Evolutionary conservation across 768 basidiomycete species (phyloP), one percentile per base, ranked within the genome.

Genomic region (Hygrophoropsis aurantiaca): DNA sequence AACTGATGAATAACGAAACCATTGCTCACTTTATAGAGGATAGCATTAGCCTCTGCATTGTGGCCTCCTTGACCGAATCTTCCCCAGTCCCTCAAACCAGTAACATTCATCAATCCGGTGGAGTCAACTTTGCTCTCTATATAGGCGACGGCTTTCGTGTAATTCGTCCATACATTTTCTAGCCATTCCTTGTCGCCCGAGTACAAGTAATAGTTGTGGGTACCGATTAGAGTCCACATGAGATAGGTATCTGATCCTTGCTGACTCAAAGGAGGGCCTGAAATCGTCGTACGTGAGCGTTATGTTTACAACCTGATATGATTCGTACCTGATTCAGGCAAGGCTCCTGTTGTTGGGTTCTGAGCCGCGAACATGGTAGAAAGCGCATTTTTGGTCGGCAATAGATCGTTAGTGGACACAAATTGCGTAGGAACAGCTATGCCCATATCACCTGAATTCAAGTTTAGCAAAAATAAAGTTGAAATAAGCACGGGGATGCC

Each of bases 361-460:
- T 79, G 75, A 2, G 70, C 69, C 3, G 77, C 67, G 53, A 81
- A 81, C 79, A 80, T 80, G 1, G 80, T 82, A 2, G 75, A 71
- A 3, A 83, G 68, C 0, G 81, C 80, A 50, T 81, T 82, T 15
- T 72, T 67, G 0, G 79, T 80, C 0, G 79, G 75, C 2, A 80
- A 48, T 3, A 83, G 71, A 51, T 82, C 81, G 52, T 78, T 78
- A 0, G 80, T 83, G 0, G 80, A 81, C 0, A 83, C 81, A 50
- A 83, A 82, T 55, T 79, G 75, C 1, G 79, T 74, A 0, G 81
- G 79, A 7, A 81, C 79, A 1, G 79, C 81, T 5, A 82, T 79
- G 11, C 81, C 81, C 80, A 81, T 81, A 55, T 82, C 81, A 27
- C 78, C 78, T 75, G 42, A 10, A 35, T 3, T 40, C 47, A 15